Percentiles rank a stretch among this genome's conserved stretches.
These are phyloP conservation scores for Fermentozyma sake DNA, from an alignment of 1,139 yeast genomes.

Conservation along the genomic window DNA sequence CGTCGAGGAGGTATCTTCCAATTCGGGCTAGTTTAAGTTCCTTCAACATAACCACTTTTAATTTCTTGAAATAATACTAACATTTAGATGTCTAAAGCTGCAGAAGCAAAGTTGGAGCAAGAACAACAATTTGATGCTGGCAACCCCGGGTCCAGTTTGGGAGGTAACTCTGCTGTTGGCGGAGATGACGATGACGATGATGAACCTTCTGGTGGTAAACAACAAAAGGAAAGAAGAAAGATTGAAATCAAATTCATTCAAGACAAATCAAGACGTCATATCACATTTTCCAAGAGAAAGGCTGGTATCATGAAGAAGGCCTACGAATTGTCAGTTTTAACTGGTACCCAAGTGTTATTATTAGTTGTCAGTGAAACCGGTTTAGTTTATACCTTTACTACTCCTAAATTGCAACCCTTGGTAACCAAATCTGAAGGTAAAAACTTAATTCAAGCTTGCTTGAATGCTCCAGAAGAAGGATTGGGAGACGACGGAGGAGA, in stretches of 20 bases:
- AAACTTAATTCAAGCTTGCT: slow-evolving; percentile 92
- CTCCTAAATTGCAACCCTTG: slow-evolving; percentile 95
- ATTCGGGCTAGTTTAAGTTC: too few species aligned
- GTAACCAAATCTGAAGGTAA: slow-evolving; percentile 97
- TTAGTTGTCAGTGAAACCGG: slow-evolving; percentile 97
- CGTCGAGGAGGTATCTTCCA: too few species aligned
- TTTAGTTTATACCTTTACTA: slow-evolving; percentile 95
- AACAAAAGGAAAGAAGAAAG: slow-evolving; percentile 83
- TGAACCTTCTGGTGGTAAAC: slow-evolving; percentile 47
- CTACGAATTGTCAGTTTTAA: slow-evolving; percentile 88
- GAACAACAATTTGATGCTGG: slow-evolving; percentile 27
- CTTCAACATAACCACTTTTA: too few species aligned
- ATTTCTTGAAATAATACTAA: too few species aligned
- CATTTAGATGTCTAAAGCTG: slow-evolving; percentile 35
- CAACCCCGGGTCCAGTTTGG: slow-evolving; percentile 13
- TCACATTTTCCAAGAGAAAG: slow-evolving; percentile 93
- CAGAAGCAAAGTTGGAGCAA: slow-evolving; percentile 37
- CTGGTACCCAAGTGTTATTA: slow-evolving; percentile 93
- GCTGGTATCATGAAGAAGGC: slow-evolving; percentile 99
- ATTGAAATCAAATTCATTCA: slow-evolving; percentile 96
- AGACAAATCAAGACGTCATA: slow-evolving; percentile 95
- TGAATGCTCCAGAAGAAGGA: slow-evolving; percentile 83
- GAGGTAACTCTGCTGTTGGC: slow-evolving; percentile 19
- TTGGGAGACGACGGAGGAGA: slow-evolving; percentile 60
- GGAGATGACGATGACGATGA: slow-evolving; percentile 70